These are phyloP conservation scores for Aquilaria agallochum DNA, from an alignment of 441 rosid species.

Conservation along the genomic window DNA sequence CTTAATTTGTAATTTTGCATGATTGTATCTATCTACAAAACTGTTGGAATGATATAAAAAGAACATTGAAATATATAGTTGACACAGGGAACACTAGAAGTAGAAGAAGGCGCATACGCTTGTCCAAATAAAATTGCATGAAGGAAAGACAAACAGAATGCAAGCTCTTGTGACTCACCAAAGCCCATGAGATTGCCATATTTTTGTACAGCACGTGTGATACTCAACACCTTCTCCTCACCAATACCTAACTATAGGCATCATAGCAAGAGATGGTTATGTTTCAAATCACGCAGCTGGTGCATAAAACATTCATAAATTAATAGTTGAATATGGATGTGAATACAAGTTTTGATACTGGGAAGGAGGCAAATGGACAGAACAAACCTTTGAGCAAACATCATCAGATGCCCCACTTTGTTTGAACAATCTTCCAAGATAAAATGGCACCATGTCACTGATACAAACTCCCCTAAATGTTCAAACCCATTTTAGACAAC, in stretches of 20 bases:
- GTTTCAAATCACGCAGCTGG: neutral
- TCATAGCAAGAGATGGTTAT: slow-evolving; percentile 10
- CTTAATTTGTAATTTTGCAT: too few relatives aligned
- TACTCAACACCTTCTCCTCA: slow-evolving; percentile 57
- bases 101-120: neutral
- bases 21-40: too few relatives aligned
- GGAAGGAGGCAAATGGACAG: slow-evolving; percentile 16
- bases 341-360: slow-evolving; percentile 3
- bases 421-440: slow-evolving; percentile 71
- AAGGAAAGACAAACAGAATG: slow-evolving; percentile 6
- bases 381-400: slow-evolving; percentile 71
- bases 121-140: neutral
- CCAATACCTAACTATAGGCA: slow-evolving; percentile 64
- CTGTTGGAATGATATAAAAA: too few relatives aligned
- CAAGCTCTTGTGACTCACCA: slow-evolving; percentile 42
- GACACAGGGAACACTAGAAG: neutral
- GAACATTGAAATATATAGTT: neutral
- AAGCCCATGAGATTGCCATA: slow-evolving; percentile 78
- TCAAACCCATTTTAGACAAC: slow-evolving; percentile 10
- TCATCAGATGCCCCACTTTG: slow-evolving; percentile 71
- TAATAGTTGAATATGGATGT: neutral
- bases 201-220: slow-evolving; percentile 47
- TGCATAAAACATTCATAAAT: neutral
- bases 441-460: slow-evolving; percentile 91
- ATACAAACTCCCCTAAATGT: slow-evolving; percentile 78